Evolutionary conservation across 2,329 filamentous ascomycete species (phyloP), one percentile per base, ranked within the genome.

Genomic region (Colletotrichum noveboracense): DNA sequence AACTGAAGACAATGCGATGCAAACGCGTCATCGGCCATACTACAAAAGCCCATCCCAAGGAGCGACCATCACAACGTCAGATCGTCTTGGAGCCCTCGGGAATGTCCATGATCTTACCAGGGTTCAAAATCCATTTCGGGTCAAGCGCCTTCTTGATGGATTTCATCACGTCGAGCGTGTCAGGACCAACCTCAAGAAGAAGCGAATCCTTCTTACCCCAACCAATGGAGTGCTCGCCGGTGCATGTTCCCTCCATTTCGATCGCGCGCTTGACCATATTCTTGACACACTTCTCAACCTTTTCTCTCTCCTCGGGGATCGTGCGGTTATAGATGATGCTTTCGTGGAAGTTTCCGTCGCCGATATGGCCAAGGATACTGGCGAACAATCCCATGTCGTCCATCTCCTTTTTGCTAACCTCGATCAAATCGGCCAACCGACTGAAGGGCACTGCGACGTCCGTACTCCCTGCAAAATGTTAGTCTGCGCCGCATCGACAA

Each of bases 311-410:
- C 30, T 88, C 91, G 5, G 91, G 89, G 71, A 96, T 88, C 28
- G 88, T 89, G 30, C 91, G 90, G 84, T 97, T 92, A 83, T 98
- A 98, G 86, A 98, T 93, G 85, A 98, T 97, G 82, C 94, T 95
- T 82, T 96, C 93, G 83, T 98, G 96, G 86, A 98, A 98, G 84
- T 98, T 98, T 48, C 96, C 96, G 81, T 98, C 96, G 14, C 96
- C 96, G 72, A 98, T 94, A 81, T 98, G 96, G 5, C 96, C 96
- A 6, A 98, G 87, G 32, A 98, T 94, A 80, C 94, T 96, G 2
- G 95, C 95, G 82, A 98, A 98, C 3, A 98, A 86, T 0, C 95
- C 95, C 13, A 98, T 88, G 14, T 95, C 92, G 80, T 96, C 94
- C 89, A 98, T 93, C 81, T 98, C 95, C 82, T 95, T 94, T 87